Percentiles rank a stretch among this genome's conserved stretches.
These are phyloP conservation scores for Cyberlindnera samutprakarnensis DNA, from an alignment of 805 yeast species.

Conservation along the genomic window DNA sequence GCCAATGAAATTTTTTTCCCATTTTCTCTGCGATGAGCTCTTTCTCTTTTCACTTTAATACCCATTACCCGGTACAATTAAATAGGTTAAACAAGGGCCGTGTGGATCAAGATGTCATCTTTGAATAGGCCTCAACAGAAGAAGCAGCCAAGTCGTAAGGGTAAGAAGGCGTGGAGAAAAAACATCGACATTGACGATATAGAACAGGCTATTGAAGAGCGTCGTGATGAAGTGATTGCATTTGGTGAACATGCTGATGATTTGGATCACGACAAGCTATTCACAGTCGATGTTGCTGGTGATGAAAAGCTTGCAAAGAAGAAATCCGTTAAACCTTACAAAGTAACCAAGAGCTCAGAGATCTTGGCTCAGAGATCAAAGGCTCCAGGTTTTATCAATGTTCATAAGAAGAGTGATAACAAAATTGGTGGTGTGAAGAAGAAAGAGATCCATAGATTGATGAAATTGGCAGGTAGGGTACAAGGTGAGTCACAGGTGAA, in stretches of 20 bases:
- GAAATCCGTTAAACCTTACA: slow-evolving; percentile 23
- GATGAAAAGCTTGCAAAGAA: slow-evolving; percentile 36
- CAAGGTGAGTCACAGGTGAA: slow-evolving; percentile 44
- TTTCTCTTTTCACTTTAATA: background rate
- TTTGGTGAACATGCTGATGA: slow-evolving; percentile 39
- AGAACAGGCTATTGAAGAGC: slow-evolving; percentile 59
- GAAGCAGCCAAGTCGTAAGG: slow-evolving; percentile 79
- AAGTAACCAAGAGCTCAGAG: slow-evolving; percentile 31
- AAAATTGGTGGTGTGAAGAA: slow-evolving; percentile 40
- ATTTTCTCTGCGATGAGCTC: slow-evolving; percentile 12
- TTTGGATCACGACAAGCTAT: slow-evolving; percentile 38
- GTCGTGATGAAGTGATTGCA: slow-evolving; percentile 52
- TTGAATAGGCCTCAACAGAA: slow-evolving; percentile 48
- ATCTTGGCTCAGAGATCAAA: slow-evolving; percentile 71
- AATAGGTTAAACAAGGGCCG: no score
- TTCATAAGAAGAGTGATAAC: slow-evolving; percentile 33
- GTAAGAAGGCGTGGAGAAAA: slow-evolving; percentile 89
- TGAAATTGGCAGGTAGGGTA: slow-evolving; percentile 72
- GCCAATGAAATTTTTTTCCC: background rate
- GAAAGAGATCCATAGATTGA: slow-evolving; percentile 29
- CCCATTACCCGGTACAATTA: no score
- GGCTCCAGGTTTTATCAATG: slow-evolving; percentile 51
- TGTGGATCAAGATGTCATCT: slow-evolving; percentile 1
- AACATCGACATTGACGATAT: slow-evolving; percentile 83
- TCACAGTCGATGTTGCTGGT: slow-evolving; percentile 62